Evolutionary conservation across 805 yeast species (phyloP).

Genomic region (Vanderwaltozyma polyspora): DNA sequence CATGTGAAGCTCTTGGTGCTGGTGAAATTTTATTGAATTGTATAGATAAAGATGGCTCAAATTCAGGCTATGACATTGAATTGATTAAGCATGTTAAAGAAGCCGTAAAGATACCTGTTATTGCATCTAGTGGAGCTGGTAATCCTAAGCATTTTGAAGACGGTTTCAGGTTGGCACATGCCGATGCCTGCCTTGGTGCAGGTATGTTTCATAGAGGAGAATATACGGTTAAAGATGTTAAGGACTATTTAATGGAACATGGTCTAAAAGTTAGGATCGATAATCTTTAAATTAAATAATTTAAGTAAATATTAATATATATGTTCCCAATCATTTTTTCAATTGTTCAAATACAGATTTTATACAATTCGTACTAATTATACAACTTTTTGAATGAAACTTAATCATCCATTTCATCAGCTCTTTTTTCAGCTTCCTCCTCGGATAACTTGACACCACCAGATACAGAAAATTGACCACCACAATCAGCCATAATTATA

Average conservation of each 20-base stretch:
- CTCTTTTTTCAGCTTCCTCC: slow-evolving; percentile 33
- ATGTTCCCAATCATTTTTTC: background rate
- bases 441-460: slow-evolving; percentile 52
- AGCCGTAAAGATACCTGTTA: slow-evolving; percentile 79
- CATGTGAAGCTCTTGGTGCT: slow-evolving; percentile 89
- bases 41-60: slow-evolving; percentile 94
- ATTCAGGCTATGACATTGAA: slow-evolving; percentile 87
- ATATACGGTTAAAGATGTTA: slow-evolving; percentile 77
- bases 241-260: slow-evolving; percentile 44
- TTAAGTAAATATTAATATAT: background rate
- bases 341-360: background rate
- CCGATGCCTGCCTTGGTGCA: slow-evolving; percentile 98
- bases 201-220: slow-evolving; percentile 97
- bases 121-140: slow-evolving; percentile 98
- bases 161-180: slow-evolving; percentile 67
- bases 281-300: background rate
- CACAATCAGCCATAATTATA: slow-evolving; percentile 71
- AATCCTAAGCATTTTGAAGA: slow-evolving; percentile 81
- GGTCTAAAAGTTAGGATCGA: slow-evolving; percentile 73
- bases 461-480: slow-evolving; percentile 90
- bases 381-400: too few species aligned
- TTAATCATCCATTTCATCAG: slow-evolving; percentile 42
- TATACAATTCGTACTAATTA: too few species aligned
- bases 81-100: slow-evolving; percentile 65
- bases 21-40: slow-evolving; percentile 91